phyloP scores from a whole-genome alignment of 2,329 filamentous ascomycete genomes.

The Botrytis medusae region DNA sequence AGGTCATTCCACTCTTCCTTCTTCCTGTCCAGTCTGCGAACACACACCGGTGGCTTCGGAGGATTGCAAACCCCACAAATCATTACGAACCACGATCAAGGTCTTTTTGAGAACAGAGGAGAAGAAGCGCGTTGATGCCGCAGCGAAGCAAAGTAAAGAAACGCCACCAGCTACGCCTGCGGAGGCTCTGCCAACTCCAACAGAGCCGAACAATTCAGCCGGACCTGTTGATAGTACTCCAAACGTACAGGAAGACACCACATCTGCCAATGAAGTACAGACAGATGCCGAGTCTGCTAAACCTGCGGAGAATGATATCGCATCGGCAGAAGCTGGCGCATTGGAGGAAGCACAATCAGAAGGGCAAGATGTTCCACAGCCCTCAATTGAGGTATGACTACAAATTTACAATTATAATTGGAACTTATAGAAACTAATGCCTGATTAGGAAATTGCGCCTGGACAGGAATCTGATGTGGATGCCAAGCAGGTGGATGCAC shows the following conservation, averaged over 20 bases:
- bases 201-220: slow-evolving; percentile 23
- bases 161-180: slow-evolving; percentile 40
- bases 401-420: neutral
- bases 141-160: slow-evolving; percentile 45
- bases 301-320: slow-evolving; percentile 22
- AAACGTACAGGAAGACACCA: slow-evolving; percentile 22
- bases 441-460: slow-evolving; percentile 38
- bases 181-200: slow-evolving; percentile 28
- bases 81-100: slow-evolving; percentile 86
- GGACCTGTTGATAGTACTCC: slow-evolving; percentile 33
- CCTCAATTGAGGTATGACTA: slow-evolving; percentile 42
- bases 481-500: slow-evolving; percentile 28
- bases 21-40: slow-evolving; percentile 88
- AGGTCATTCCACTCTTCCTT: slow-evolving; percentile 71
- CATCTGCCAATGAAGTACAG: slow-evolving; percentile 22
- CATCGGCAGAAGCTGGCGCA: slow-evolving; percentile 22
- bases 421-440: slow-evolving; percentile 27
- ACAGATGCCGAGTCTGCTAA: neutral
- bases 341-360: slow-evolving; percentile 28
- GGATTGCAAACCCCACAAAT: slow-evolving; percentile 86
- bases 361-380: slow-evolving; percentile 42
- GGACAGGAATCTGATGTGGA: slow-evolving; percentile 38
- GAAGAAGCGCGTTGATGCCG: slow-evolving; percentile 75
- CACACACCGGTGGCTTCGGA: slow-evolving; percentile 84
- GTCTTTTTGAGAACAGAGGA: slow-evolving; percentile 89